Base-by-base conservation (phyloP, 805 yeast species). In the Phaffomyces thermotolerans region DNA sequence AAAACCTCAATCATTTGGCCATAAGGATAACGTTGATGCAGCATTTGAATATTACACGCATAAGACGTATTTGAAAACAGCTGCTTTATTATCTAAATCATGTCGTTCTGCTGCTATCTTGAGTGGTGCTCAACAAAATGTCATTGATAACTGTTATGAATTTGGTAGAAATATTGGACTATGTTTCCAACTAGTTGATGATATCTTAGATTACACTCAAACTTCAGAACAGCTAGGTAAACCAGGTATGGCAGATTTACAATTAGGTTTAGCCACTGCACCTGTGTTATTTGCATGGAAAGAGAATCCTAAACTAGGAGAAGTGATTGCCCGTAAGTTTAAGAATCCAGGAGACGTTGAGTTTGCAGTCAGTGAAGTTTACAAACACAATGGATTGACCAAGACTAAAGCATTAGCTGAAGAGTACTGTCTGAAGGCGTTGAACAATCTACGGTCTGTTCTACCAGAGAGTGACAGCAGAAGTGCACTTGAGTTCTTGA, bases 281-380 rank as follows among this genome's bases (percentile, higher is more conserved):
- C 99, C 99, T 1, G 89, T 91, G 3, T 68, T 93, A 43, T 93
- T 75, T 64, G 98, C 99, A 1, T 93, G 99, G 99, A 80, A 77
- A 56, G 78, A 83, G 56, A 79, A 78, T 55, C 95, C 96, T 0
- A 84, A 81, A 45, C 71, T 93, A 39, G 98, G 97, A 3, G 80
- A 78, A 32, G 64, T 91, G 56, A 89, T 93, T 53, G 79, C 78
- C 22, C 76, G 98, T 47, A 88, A 91, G 63, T 93, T 93, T 63
- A 71, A 75, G 37, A 67, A 77, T 45, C 78, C 80, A 2, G 95
- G 95, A 5, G 99, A 93, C 62, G 83, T 91, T 32, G 88, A 85
- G 52, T 64, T 69, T n/a, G 95, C 97, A 2, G 74, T 89, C 29
- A 66, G 67, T 34, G 82, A 88, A 8, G 98, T 93, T 10, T 69